Conservation (phyloP, 2,329 filamentous ascomycete species). For the Beauveria bassiana region DNA sequence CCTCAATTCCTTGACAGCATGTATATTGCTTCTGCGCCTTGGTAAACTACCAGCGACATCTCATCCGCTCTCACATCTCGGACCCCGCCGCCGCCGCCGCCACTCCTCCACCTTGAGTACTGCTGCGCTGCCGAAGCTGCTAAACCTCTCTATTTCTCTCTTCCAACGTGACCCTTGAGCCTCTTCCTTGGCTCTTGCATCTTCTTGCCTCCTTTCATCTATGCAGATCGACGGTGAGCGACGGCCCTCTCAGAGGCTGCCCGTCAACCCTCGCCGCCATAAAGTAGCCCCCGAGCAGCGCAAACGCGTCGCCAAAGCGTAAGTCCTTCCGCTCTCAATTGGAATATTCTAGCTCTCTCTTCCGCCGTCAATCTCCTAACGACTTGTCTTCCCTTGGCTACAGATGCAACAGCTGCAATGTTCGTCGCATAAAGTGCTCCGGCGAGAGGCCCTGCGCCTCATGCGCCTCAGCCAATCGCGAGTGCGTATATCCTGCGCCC, state of each 20-base stretch:
- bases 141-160: neutral
- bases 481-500: constrained; percentile 39
- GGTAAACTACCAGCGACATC: neutral
- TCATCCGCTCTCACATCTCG: neutral
- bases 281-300: constrained; percentile 39
- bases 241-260: constrained; percentile 30
- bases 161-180: neutral
- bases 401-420: constrained; percentile 47
- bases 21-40: constrained; percentile 6
- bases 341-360: neutral
- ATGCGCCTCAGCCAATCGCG: constrained; percentile 34
- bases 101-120: neutral
- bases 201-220: constrained; percentile 1
- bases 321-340: constrained; percentile 20
- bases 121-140: neutral
- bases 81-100: neutral
- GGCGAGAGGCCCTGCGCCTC: constrained; percentile 41
- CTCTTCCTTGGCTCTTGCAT: neutral
- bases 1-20: constrained; percentile 11
- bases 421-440: constrained; percentile 45
- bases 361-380: neutral
- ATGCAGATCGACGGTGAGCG: constrained; percentile 23
- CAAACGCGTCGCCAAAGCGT: constrained; percentile 43
- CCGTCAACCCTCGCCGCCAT: constrained; percentile 42
- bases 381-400: neutral